Evolutionary conservation across 164 flowering plant species (phyloP), one percentile per base, ranked within the genome.

Genomic region (Santalum album): DNA sequence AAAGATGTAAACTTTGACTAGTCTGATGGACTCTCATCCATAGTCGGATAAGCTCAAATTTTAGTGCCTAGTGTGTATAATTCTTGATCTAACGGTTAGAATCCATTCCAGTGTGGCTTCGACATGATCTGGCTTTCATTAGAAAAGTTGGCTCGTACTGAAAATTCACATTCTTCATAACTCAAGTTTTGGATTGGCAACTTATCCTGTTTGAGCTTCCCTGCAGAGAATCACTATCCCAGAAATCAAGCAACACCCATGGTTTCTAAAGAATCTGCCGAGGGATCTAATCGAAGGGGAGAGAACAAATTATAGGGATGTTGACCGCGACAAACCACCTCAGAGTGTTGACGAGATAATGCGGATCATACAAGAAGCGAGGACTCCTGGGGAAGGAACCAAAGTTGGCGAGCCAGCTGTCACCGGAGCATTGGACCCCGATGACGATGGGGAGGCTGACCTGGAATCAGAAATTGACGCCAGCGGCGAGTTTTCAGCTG

Each of bases 211-310:
- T n/a, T n/a, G n/a, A n/a, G n/a, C n/a, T n/a, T n/a, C n/a, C n/a
- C 53, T 45, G 50, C 21, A 86, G 95, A 81, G 90, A 72, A 78
- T 86, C 56, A 75, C 80, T 17, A 78, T 83, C 24, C 76, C 78
- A 15, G 90, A 83, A 74, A 86, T 83, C 12, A 86, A 79, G 53
- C 66, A 73, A 26, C 79, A 79, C 23, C 73, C 81, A 18, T 86
- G 90, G 94, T 86, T 81, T 57, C 61, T 74, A 16, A 83, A 81
- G 60, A 79, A 73, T 49, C 36, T 83, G 47, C 87, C 85, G 0
- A 75, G 56, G 65, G 85, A 81, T 34, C 55, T 83, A 1, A 56
- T 70, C 3, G 86, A 79, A 49, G 75, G 49, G 1, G 84, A 81
- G 62, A 75, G 55, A 49, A 72, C 71, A 25, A 75, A 78, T 60